Evolutionary conservation across 169 alveolate species (phyloP).

Genomic region (Cryptosporidium felis): DNA sequence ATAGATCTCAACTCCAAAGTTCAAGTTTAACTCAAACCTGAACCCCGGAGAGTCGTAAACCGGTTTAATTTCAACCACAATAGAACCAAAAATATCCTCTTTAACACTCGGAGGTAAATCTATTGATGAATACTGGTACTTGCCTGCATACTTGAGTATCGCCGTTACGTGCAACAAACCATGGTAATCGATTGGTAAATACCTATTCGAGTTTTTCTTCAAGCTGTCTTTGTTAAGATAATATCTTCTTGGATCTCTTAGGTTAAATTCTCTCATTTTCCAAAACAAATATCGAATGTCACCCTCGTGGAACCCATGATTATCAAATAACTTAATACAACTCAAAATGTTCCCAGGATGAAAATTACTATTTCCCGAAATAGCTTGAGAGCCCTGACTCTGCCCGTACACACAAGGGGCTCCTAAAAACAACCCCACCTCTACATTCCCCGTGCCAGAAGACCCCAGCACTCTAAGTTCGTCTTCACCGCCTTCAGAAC

Average conservation of each 20-base stretch:
- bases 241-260: background rate
- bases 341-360: background rate
- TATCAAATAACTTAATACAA: background rate
- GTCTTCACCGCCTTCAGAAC: too few relatives aligned
- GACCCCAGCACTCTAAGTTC: background rate
- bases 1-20: constrained; percentile 1
- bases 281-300: constrained; percentile 53
- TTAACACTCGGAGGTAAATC: too few relatives aligned
- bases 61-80: constrained; percentile 9
- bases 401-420: constrained; percentile 17
- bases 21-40: constrained; percentile 13
- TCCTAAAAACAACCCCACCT: constrained; percentile 32
- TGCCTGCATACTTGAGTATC: background rate
- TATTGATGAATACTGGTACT: background rate
- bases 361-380: background rate
- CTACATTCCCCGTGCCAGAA: background rate
- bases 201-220: background rate
- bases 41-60: background rate
- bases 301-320: background rate
- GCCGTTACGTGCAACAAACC: constrained; percentile 31
- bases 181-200: background rate
- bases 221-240: background rate
- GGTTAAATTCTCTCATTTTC: constrained; percentile 10
- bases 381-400: background rate
- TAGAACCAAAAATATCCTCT: too few relatives aligned